phyloP scores from a whole-genome alignment of 2,329 filamentous ascomycete species.

The Ophiostoma novo-ulmi region DNA sequence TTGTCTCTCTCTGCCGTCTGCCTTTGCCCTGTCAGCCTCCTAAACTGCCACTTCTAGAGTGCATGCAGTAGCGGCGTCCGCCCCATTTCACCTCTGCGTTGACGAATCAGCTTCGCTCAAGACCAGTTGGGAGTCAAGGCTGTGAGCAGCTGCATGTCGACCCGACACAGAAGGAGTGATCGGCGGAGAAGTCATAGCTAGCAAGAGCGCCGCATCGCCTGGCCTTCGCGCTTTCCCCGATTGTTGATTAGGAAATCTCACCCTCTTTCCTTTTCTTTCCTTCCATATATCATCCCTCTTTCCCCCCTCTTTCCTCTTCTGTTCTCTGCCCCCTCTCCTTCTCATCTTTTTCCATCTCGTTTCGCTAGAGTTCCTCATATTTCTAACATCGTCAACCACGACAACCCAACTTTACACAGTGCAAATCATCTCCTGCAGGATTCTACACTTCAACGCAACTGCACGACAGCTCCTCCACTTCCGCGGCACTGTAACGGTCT shows the following conservation, averaged over 20 bases:
- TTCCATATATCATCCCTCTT: not conserved
- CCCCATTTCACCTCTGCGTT: not conserved
- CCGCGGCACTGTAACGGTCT: not conserved
- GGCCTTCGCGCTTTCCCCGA: not conserved
- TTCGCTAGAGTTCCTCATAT: not conserved
- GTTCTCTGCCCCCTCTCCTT: not conserved
- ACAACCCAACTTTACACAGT: not conserved
- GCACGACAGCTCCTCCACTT: conserved; percentile 5
- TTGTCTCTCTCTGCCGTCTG: not conserved
- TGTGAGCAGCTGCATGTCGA: not conserved
- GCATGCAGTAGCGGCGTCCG: conserved; percentile 7
- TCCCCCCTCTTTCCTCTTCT: not conserved
- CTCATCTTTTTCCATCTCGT: not conserved
- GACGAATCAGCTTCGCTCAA: not conserved
- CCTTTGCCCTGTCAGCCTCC: not conserved
- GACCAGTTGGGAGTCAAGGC: not conserved
- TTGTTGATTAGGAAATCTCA: conserved; percentile 7
- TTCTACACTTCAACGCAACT: not conserved
- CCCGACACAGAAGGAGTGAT: not conserved
- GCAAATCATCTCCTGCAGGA: not conserved
- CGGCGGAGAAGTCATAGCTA: not conserved
- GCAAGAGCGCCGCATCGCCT: not conserved
- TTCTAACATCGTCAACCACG: not conserved
- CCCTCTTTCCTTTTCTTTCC: not conserved
- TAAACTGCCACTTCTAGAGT: not conserved